Evolutionary conservation across 1,139 yeast species (phyloP).

Genomic region (Zygoascus sp.): DNA sequence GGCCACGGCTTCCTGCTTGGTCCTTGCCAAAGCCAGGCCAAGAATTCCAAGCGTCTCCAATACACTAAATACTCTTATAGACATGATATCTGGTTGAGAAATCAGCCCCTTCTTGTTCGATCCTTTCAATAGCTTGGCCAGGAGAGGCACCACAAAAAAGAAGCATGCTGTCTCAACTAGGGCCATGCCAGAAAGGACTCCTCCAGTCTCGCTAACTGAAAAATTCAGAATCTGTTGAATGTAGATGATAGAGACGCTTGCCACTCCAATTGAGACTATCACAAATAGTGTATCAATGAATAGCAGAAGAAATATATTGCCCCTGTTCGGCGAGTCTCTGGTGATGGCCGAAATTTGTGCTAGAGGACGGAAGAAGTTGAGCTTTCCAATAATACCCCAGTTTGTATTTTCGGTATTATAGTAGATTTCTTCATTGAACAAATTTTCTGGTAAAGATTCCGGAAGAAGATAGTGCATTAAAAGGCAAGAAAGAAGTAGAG

Average conservation of each 20-base stretch:
- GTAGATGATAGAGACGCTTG: slow-evolving; percentile 5
- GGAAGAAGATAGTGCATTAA: slow-evolving; percentile 4
- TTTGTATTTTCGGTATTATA: no score
- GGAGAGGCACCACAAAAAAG: not conserved
- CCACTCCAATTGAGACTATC: slow-evolving; percentile 1
- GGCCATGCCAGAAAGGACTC: not conserved
- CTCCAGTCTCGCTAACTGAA: slow-evolving; percentile 1
- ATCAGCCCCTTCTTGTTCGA: not conserved
- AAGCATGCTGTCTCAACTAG: slow-evolving; percentile 1
- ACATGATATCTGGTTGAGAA: not conserved
- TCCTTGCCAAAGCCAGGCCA: not conserved
- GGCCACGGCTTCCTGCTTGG: not conserved
- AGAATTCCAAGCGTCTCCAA: slow-evolving; percentile 2
- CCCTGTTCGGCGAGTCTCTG: not conserved
- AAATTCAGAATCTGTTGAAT: slow-evolving; percentile 2
- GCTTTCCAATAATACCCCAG: not conserved
- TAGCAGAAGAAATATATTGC: slow-evolving; percentile 3
- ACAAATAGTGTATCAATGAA: slow-evolving; percentile 6
- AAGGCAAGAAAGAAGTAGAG: not conserved
- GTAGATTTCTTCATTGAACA: not conserved
- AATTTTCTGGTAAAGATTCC: not conserved
- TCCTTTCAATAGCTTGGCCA: not conserved
- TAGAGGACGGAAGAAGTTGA: slow-evolving; percentile 4
- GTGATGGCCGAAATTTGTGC: slow-evolving; percentile 1
- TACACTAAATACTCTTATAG: not conserved